Conservation (phyloP, 164 flowering plant species). For the Akebia trifoliata region DNA sequence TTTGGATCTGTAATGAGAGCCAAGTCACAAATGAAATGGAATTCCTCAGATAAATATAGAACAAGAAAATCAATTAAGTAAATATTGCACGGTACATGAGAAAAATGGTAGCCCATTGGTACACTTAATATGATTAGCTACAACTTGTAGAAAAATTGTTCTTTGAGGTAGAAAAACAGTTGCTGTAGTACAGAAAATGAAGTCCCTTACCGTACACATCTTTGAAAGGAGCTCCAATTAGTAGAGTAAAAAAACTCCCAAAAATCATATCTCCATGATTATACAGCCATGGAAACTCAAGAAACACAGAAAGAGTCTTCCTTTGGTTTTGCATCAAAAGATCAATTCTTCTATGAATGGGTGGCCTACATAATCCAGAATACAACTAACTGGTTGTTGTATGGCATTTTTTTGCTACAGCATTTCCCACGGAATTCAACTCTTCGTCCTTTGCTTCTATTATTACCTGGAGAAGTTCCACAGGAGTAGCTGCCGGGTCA, state of each 20-base stretch:
- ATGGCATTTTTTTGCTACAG: constrained; percentile 7
- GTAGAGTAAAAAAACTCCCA: constrained; percentile 1
- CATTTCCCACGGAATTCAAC: constrained; percentile 1
- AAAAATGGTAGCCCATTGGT: constrained; percentile 11
- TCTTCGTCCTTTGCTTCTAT: constrained; percentile 30
- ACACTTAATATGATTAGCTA: constrained; percentile 11
- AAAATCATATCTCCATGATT: constrained; percentile 9
- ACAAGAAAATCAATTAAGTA: constrained; percentile 2
- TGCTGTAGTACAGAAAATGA: neutral
- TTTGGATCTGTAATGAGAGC: constrained; percentile 4
- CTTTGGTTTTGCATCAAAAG: constrained; percentile 2
- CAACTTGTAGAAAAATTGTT: constrained; percentile 6
- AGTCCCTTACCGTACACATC: constrained; percentile 12
- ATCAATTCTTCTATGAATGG: constrained; percentile 9
- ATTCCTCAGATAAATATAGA: neutral
- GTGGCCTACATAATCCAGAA: constrained; percentile 4
- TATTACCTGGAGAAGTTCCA: constrained; percentile 59
- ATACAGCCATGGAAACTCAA: constrained; percentile 5
- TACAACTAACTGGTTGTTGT: constrained; percentile 10
- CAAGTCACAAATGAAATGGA: neutral
- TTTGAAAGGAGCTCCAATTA: constrained; percentile 1
- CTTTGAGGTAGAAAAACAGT: neutral
- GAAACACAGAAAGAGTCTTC: neutral
- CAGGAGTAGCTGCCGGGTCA: constrained; percentile 75
- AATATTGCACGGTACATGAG: constrained; percentile 6